phyloP scores from a whole-genome alignment of 2,329 filamentous ascomycete species.

The Alternaria triticina region DNA sequence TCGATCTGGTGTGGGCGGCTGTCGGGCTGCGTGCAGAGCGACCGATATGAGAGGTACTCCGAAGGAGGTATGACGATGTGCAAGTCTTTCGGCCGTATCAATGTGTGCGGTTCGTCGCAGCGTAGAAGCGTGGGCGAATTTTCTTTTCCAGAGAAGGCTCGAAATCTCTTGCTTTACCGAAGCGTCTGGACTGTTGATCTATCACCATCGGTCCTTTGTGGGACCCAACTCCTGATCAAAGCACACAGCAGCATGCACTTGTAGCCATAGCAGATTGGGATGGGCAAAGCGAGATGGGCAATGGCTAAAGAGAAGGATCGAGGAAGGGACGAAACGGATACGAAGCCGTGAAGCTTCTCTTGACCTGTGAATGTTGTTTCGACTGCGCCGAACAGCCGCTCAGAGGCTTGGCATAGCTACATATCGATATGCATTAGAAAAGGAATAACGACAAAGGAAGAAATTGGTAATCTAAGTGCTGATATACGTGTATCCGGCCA shows the following conservation, averaged over 20 bases:
- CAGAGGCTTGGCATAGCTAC: constrained; percentile 8
- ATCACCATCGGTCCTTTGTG: not conserved
- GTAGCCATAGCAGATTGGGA: not conserved
- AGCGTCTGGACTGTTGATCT: not conserved
- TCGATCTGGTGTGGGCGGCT: not conserved
- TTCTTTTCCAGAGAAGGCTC: not conserved
- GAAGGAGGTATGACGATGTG: not conserved
- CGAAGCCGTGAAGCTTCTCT: not conserved
- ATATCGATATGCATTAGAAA: not conserved
- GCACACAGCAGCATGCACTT: not conserved
- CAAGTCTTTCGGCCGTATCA: not conserved
- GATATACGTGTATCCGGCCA: not conserved
- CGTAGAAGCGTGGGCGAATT: not conserved
- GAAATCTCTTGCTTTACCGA: not conserved
- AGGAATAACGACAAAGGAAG: not conserved
- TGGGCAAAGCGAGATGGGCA: not conserved
- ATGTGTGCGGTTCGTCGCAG: not conserved
- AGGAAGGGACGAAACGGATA: not conserved
- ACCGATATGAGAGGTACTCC: not conserved
- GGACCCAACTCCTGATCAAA: not conserved
- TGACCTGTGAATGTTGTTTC: constrained; percentile 4
- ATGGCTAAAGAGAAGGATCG: not conserved
- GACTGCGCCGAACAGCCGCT: constrained; percentile 20
- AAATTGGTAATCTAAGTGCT: not conserved
- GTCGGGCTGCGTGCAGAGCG: not conserved